Base-by-base conservation (phyloP, 2,329 filamentous ascomycete species). In the Colletotrichum sublineola region DNA sequence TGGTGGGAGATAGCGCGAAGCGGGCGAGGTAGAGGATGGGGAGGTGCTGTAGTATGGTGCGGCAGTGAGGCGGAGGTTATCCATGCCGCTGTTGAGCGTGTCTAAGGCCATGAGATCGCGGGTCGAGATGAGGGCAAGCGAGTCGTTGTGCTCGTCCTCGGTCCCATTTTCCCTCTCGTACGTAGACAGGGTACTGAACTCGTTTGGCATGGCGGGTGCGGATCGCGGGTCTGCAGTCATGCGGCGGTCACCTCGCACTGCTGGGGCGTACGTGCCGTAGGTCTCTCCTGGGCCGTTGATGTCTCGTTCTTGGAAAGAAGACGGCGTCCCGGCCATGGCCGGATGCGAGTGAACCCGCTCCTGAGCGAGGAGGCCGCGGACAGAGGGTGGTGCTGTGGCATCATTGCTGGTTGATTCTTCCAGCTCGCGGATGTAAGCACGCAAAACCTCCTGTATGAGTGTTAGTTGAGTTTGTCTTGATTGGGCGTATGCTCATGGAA, bases 381-480 rank as follows among this genome's bases (percentile, higher is more conserved):
- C 84, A 2, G 86, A 86, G 3, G 87, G 86, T 15, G 84, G 84
- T 44, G 81, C 79, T 36, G 84, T 84, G 31, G 82, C 83, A 50
- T 83, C 82, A 15, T 81, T 77, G n/a, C 80, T 78, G 46, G 82
- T 82, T 67, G 86, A 82, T 52, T 87, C 84, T 74, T 90, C 87
- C 73, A 91, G 84, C 76, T 89, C 86, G 46, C 87, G 87, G 53
- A 91, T 90, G 76, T 91, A 91, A 29, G 89, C 88, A 73, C 88
- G 84, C 33, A 91, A 80, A 12, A 90, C 83, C 75, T 90, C 87
- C 89, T 91, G 69, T 68, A 65, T 64, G 38, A 58, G 12, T 36
- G 68, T 78, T 70, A 79, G 75, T 62, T 36, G 53, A 3, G 11
- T 24, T 53, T 67, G 14, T 50, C 61, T 20, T 38, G 7, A 1